phyloP scores from a whole-genome alignment of 2,329 filamentous ascomycete genomes.

The Fusarium torreyae region DNA sequence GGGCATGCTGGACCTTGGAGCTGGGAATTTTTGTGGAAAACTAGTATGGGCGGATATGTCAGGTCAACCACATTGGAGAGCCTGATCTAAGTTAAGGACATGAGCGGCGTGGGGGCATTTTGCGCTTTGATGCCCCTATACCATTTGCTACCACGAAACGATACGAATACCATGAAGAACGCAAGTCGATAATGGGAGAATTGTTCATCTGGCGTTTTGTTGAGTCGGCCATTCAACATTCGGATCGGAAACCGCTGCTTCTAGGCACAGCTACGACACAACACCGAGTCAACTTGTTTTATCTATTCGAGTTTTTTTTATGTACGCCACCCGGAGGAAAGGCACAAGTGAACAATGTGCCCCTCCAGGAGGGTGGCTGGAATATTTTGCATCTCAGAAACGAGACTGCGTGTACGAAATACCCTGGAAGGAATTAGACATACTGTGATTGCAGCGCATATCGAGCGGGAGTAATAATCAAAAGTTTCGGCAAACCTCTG shows the following conservation, averaged over 20 bases:
- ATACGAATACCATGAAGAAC: conserved; percentile 52
- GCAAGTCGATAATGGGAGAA: conserved; percentile 41
- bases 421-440: conserved; percentile 51
- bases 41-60: conserved; percentile 42
- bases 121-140: conserved; percentile 38
- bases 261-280: conserved; percentile 28
- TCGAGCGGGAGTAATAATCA: conserved; percentile 48
- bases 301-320: conserved; percentile 32
- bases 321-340: conserved; percentile 24
- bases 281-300: conserved; percentile 30
- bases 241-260: conserved; percentile 29
- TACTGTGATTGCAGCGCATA: conserved; percentile 49
- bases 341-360: conserved; percentile 21
- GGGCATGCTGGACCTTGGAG: conserved; percentile 36
- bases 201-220: conserved; percentile 45
- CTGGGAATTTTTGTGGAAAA: conserved; percentile 45
- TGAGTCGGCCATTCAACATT: conserved; percentile 39
- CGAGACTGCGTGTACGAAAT: conserved; percentile 53
- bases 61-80: conserved; percentile 31
- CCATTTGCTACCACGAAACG: conserved; percentile 46
- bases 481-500: conserved; percentile 44
- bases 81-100: conserved; percentile 3
- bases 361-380: conserved; percentile 22
- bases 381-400: conserved; percentile 47
- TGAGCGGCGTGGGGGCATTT: conserved; percentile 30